These are phyloP conservation scores for Solidago caesia DNA, from an alignment of 129 eudicot genomes.

Conservation along the genomic window DNA sequence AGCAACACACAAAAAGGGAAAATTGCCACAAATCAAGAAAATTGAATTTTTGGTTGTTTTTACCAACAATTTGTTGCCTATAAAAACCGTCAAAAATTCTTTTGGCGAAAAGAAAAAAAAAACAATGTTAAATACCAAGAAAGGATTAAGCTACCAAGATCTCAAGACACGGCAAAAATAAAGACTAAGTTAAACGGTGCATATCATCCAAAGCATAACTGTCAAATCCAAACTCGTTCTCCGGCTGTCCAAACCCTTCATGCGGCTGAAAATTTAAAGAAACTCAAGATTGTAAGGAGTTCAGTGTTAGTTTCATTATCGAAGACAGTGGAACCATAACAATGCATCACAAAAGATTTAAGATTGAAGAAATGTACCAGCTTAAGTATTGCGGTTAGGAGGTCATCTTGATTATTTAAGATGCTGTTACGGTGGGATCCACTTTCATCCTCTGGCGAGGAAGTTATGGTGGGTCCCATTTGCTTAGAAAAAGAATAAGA, in stretches of 20 bases:
- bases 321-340: conserved; percentile 8
- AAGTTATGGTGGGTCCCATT: conserved; percentile 20
- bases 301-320: not conserved
- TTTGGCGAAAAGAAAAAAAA: conserved; percentile 11
- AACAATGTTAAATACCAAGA: conserved; percentile 13
- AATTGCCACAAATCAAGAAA: conserved; percentile 10
- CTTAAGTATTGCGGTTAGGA: conserved; percentile 59
- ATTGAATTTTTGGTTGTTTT: conserved; percentile 37
- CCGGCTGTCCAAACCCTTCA: conserved; percentile 54
- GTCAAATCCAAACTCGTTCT: conserved; percentile 55
- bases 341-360: not conserved
- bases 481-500: conserved; percentile 29
- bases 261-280: conserved; percentile 36
- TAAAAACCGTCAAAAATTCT: conserved; percentile 36
- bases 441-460: conserved; percentile 33
- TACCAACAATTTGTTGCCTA: conserved; percentile 38
- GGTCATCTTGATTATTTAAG: conserved; percentile 61
- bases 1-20: not conserved
- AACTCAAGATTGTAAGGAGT: not conserved
- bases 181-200: conserved; percentile 42
- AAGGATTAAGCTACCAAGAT: not conserved
- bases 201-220: conserved; percentile 70
- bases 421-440: conserved; percentile 35
- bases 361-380: conserved; percentile 38
- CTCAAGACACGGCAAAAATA: not conserved